A percentile compares a stretch with the other conserved stretches of the same genome.
Evolutionary conservation across 2,329 filamentous ascomycete species (phyloP).

Genomic region (Monosporascus cannonballus): DNA sequence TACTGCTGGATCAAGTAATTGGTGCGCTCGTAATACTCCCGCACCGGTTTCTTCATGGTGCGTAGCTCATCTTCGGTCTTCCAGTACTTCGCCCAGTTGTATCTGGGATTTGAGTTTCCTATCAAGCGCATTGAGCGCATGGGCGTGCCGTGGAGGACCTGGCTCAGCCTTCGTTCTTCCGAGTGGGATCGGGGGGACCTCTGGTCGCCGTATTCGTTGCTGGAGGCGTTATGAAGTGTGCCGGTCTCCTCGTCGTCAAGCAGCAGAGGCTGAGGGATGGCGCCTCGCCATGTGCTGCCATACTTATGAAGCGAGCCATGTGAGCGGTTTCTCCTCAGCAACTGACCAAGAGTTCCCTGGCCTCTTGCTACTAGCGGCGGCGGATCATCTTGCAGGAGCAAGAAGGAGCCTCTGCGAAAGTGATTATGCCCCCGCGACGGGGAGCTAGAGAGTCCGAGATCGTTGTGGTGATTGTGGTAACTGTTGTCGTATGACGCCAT

Average conservation of each 20-base stretch:
- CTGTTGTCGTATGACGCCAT: constrained; percentile 8
- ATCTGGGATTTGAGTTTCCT: constrained; percentile 79
- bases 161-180: constrained; percentile 54
- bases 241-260: constrained; percentile 16
- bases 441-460: constrained; percentile 12
- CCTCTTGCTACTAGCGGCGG: constrained; percentile 16
- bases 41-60: constrained; percentile 66
- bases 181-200: constrained; percentile 27
- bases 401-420: constrained; percentile 11
- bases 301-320: constrained; percentile 22
- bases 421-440: constrained; percentile 10
- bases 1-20: constrained; percentile 90
- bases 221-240: neutral
- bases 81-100: constrained; percentile 83
- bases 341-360: constrained; percentile 20
- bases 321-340: constrained; percentile 21
- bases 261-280: constrained; percentile 5
- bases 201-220: neutral
- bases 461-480: constrained; percentile 8
- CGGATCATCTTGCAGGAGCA: constrained; percentile 19
- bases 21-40: constrained; percentile 81
- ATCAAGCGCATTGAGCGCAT: constrained; percentile 82
- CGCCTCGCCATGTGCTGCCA: constrained; percentile 21
- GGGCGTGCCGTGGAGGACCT: constrained; percentile 59
- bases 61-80: constrained; percentile 71